Conservation (phyloP, 345 rosid genomes). For the Acer saccharum region DNA sequence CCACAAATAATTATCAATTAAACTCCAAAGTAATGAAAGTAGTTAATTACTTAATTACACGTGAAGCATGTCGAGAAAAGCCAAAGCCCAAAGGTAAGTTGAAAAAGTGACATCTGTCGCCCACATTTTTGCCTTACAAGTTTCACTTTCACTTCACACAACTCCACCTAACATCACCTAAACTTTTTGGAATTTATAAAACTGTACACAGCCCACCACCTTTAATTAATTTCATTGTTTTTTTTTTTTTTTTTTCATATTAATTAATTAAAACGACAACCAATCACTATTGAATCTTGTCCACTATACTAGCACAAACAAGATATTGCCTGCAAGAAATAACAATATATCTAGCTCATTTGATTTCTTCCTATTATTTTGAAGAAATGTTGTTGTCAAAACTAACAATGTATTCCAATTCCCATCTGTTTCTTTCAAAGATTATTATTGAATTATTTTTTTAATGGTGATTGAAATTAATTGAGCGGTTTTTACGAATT, state of each 20-base stretch:
- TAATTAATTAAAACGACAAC: neutral
- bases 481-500: no score
- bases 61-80: constrained; percentile 22
- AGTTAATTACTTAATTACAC: constrained; percentile 14
- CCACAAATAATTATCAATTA: neutral
- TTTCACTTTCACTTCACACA: neutral
- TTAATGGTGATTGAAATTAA: no score
- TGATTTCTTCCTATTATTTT: neutral
- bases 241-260: neutral
- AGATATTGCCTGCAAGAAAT: constrained; percentile 34
- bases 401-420: neutral
- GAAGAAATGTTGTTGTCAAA: constrained; percentile 11
- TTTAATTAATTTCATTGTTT: neutral
- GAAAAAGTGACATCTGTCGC: constrained; percentile 34
- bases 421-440: constrained; percentile 4
- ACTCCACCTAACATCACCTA: constrained; percentile 40
- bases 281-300: constrained; percentile 11
- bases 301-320: constrained; percentile 4
- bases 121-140: neutral
- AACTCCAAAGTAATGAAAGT: neutral
- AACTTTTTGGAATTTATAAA: constrained; percentile 35
- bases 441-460: neutral
- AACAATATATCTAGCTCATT: constrained; percentile 4
- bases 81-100: constrained; percentile 24
- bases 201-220: constrained; percentile 10